Evolutionary conservation across 1,284 basidiomycete genomes (phyloP), one percentile per base, ranked within the genome.

Genomic region (Takashimella koratensis): DNA sequence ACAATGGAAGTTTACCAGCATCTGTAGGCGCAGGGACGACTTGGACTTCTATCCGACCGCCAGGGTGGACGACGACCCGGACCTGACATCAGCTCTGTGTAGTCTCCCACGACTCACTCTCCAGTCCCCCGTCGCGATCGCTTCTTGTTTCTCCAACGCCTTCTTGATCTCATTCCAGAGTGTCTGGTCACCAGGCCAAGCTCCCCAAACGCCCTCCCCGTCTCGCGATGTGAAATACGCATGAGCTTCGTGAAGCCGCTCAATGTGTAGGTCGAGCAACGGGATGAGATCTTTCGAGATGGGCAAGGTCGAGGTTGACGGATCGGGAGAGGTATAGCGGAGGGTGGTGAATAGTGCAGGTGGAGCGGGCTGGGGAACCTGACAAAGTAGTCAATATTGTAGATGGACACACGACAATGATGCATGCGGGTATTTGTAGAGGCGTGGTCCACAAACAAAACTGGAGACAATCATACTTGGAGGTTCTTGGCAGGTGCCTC

Each of bases 341-440:
- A 64, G 52, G 3, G 73, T 75, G 13, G 68, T 67, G 57, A 75
- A 73, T 19, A 73, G 53, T 1, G 65, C 36, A 4, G 58, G 56
- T 6, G 36, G 23, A 8, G 45, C 22, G 19, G n/a, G n/a, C n/a
- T 26, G 27, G 23, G 51, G 26, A 48, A 47, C 5, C 43, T 49
- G 36, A 53, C 45, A 39, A 39, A 51, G 24, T 51, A 47, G 42
- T 26, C 23, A 47, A 16, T 36, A 22, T 13, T 36, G 25, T 46
- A 41, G 43, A 22, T 13, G 13, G 43, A 23, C 43, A 45, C 13
- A 4, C n/a, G 43, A 25, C 23, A 26, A 41, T 24, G 4, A 41
- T 16, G 40, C 26, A 24, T 8, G 27, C 24, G 16, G 10, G 24
- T 5, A 19, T 47, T 13, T 22, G 12, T 43, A 16, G 42, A 43